Evolutionary conservation across 2,329 filamentous ascomycete genomes (phyloP).

Genomic region (Aspergillus sp.): DNA sequence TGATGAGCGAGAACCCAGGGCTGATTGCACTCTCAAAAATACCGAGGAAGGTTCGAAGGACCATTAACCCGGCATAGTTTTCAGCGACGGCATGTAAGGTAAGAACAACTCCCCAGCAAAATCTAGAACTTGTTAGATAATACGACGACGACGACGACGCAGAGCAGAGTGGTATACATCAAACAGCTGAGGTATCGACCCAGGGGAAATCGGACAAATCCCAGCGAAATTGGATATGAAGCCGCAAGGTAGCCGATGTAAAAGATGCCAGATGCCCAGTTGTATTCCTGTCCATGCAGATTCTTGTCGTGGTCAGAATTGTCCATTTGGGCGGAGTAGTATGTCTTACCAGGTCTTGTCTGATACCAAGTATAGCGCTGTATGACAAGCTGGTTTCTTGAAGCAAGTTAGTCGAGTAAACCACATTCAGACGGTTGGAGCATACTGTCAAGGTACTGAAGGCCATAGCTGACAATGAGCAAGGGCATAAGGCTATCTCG

Average conservation of each 20-base stretch:
- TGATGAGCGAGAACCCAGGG: constrained; percentile 40
- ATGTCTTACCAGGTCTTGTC: constrained; percentile 18
- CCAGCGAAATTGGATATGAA: constrained; percentile 39
- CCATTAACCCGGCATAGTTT: constrained; percentile 42
- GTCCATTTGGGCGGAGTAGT: not conserved
- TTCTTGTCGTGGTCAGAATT: not conserved
- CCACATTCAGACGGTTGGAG: not conserved
- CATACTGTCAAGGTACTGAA: constrained; percentile 38
- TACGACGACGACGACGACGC: too few relatives aligned
- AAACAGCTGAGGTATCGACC: constrained; percentile 36
- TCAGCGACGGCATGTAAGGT: constrained; percentile 33
- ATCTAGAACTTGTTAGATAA: constrained; percentile 3
- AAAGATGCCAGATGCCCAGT: constrained; percentile 30
- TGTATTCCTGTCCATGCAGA: constrained; percentile 21
- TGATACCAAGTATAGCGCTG: constrained; percentile 21
- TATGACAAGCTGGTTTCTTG: constrained; percentile 24
- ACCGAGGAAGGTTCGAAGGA: constrained; percentile 46
- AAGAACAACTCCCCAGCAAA: constrained; percentile 38
- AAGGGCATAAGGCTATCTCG: constrained; percentile 25
- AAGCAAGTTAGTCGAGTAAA: not conserved
- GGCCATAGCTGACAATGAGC: constrained; percentile 24
- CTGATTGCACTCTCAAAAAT: constrained; percentile 44
- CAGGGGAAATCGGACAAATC: constrained; percentile 38
- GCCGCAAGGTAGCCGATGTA: constrained; percentile 35
- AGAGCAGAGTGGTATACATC: constrained; percentile 17